Evolutionary conservation across 2,329 filamentous ascomycete genomes (phyloP).

Genomic region (Blastomyces gilchristii): DNA sequence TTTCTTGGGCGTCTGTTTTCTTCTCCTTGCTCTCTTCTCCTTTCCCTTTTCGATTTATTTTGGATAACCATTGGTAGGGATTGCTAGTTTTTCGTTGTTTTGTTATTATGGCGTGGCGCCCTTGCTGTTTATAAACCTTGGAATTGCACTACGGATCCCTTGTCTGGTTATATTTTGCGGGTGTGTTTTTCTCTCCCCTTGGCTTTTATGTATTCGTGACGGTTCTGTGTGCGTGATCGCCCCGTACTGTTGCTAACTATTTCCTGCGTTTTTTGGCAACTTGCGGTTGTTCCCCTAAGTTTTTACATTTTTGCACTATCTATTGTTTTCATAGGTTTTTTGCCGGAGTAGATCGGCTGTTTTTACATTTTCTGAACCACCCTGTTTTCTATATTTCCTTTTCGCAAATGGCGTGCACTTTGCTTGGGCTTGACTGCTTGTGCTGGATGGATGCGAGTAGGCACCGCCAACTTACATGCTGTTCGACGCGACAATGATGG

Average conservation of each 20-base stretch:
- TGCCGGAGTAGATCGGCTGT: not conserved
- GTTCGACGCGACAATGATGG: not conserved
- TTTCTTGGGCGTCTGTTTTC: constrained; percentile 3
- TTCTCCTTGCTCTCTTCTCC: not conserved
- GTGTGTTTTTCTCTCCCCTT: not conserved
- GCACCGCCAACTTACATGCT: not conserved
- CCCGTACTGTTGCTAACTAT: not conserved
- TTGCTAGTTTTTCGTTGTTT: constrained; percentile 11
- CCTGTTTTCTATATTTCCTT: not conserved
- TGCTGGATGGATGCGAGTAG: not conserved
- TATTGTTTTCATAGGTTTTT: not conserved
- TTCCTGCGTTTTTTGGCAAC: not conserved
- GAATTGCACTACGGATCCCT: constrained; percentile 1
- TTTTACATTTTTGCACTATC: not conserved
- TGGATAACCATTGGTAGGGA: not conserved
- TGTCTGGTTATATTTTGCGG: not conserved
- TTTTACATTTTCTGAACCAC: not conserved
- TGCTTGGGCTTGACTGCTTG: not conserved
- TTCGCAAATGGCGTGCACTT: not conserved
- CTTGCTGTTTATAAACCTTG: constrained; percentile 4
- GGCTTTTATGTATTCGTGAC: not conserved
- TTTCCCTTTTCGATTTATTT: not conserved
- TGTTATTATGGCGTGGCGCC: constrained; percentile 8
- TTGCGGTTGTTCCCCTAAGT: not conserved
- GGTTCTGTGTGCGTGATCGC: not conserved